Percentiles rank a stretch among this genome's conserved stretches.
Conservation (phyloP, 2,329 filamentous ascomycete species). For the Verticillium isaacii region DNA sequence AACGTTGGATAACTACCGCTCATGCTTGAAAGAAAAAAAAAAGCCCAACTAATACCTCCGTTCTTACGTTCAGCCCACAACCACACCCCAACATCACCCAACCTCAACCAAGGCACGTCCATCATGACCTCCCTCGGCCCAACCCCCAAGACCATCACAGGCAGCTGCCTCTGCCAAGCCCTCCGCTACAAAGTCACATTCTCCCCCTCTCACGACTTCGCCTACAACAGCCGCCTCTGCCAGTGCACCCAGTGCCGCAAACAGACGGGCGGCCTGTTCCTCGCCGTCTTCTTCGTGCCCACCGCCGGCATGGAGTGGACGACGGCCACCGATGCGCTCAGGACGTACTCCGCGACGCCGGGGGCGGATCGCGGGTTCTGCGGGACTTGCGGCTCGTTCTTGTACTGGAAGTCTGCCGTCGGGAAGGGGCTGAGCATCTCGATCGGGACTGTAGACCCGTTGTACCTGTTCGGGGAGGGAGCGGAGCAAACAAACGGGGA, state of each 20-base stretch:
- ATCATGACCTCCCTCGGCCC: not conserved
- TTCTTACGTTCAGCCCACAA: not conserved
- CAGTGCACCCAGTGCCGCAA: constrained; percentile 54
- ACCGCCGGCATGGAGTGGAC: constrained; percentile 29
- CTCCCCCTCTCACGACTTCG: constrained; percentile 38
- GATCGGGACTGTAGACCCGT: constrained; percentile 40
- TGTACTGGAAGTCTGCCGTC: constrained; percentile 38
- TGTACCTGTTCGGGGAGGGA: constrained; percentile 25
- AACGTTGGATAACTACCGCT: not conserved
- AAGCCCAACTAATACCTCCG: too few relatives aligned
- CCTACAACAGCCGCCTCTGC: constrained; percentile 38
- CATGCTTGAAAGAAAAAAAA: too few relatives aligned
- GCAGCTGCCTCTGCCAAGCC: constrained; percentile 46
- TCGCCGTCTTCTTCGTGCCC: constrained; percentile 33
- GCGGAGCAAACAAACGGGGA: not conserved
- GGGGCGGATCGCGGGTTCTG: constrained; percentile 42
- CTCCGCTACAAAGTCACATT: constrained; percentile 45
- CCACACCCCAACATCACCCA: not conserved
- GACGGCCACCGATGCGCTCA: constrained; percentile 16
- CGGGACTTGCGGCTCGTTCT: constrained; percentile 38
- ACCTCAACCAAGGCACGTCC: not conserved
- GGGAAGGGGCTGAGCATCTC: constrained; percentile 26
- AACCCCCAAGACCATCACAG: constrained; percentile 33
- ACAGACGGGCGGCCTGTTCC: constrained; percentile 41
- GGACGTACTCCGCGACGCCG: constrained; percentile 34